These are phyloP conservation scores for Carpinus fangiana DNA, from an alignment of 306 rosid species.

Conservation along the genomic window DNA sequence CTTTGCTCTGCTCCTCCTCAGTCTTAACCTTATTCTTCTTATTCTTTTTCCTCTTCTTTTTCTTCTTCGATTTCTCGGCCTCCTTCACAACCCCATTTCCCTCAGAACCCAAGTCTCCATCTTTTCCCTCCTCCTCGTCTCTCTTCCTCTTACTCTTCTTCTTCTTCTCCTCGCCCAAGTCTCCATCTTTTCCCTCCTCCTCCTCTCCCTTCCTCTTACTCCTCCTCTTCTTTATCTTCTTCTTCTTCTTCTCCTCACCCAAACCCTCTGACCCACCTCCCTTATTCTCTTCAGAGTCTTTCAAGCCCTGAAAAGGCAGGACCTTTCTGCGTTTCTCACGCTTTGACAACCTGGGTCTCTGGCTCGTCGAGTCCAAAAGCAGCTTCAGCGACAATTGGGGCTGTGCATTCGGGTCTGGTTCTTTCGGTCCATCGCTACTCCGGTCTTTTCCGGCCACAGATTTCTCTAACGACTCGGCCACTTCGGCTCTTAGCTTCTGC, in stretches of 20 bases:
- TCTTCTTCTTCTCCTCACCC: slow-evolving; percentile 28
- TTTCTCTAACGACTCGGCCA: slow-evolving; percentile 33
- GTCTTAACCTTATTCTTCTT: slow-evolving; percentile 34
- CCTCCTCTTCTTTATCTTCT: slow-evolving; percentile 38
- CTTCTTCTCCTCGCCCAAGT: slow-evolving; percentile 29
- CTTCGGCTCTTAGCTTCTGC: slow-evolving; percentile 57
- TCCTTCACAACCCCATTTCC: slow-evolving; percentile 36
- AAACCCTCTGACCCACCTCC: slow-evolving; percentile 31
- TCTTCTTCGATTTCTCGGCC: slow-evolving; percentile 27
- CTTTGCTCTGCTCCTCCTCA: slow-evolving; percentile 29
- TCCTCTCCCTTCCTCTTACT: slow-evolving; percentile 37
- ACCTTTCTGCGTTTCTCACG: slow-evolving; percentile 63
- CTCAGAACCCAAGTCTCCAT: slow-evolving; percentile 18
- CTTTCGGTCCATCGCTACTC: slow-evolving; percentile 17
- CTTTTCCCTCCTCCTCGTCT: slow-evolving; percentile 25
- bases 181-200: slow-evolving; percentile 16
- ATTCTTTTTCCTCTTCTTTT: slow-evolving; percentile 26
- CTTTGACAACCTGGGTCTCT: slow-evolving; percentile 67
- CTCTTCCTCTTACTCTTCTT: slow-evolving; percentile 37
- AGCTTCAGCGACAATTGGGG: slow-evolving; percentile 35
- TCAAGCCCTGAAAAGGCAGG: slow-evolving; percentile 31
- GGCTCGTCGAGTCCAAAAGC: slow-evolving; percentile 46
- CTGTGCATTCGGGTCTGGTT: slow-evolving; percentile 23
- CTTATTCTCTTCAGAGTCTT: slow-evolving; percentile 13
- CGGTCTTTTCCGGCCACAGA: slow-evolving; percentile 25